These are phyloP conservation scores for Daldinia caldariorum DNA, from an alignment of 495 filamentous ascomycete genomes.

Conservation along the genomic window DNA sequence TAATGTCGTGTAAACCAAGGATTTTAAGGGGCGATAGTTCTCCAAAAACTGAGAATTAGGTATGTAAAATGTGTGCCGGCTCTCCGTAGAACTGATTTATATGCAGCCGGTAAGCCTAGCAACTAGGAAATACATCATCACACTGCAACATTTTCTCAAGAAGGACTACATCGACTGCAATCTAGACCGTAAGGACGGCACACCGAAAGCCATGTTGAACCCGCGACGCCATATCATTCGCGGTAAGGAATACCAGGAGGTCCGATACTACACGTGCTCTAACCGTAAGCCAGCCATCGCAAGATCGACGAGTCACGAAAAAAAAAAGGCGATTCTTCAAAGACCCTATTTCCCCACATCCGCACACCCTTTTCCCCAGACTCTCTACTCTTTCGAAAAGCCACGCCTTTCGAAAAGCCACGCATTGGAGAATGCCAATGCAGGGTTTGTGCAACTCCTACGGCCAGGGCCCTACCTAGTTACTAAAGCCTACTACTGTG, in stretches of 20 bases:
- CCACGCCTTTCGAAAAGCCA: conserved; percentile 18
- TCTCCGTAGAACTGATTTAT: conserved; percentile 5
- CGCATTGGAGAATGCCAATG: conserved; percentile 19
- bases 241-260: conserved; percentile 25
- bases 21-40: background rate
- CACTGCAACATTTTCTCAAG: conserved; percentile 34
- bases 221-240: conserved; percentile 40
- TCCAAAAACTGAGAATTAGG: conserved; percentile 22
- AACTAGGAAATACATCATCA: conserved; percentile 24
- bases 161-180: conserved; percentile 41
- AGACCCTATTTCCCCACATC: conserved; percentile 33
- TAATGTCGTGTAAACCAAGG: conserved; percentile 27
- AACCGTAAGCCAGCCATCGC: conserved; percentile 22
- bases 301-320: conserved; percentile 25
- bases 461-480: conserved; percentile 18
- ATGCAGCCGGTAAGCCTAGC: conserved; percentile 18
- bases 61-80: background rate
- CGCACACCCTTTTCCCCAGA: conserved; percentile 39
- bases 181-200: conserved; percentile 43
- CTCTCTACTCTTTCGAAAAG: conserved; percentile 23
- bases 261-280: conserved; percentile 37
- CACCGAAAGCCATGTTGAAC: conserved; percentile 27
- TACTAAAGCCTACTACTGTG: background rate
- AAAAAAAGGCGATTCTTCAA: conserved; percentile 33
- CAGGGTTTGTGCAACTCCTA: conserved; percentile 41